A percentile compares a stretch with the other conserved stretches of the same genome.
Evolutionary conservation across 1,284 basidiomycete species (phyloP).

Genomic region (Cryptococcus sp.): DNA sequence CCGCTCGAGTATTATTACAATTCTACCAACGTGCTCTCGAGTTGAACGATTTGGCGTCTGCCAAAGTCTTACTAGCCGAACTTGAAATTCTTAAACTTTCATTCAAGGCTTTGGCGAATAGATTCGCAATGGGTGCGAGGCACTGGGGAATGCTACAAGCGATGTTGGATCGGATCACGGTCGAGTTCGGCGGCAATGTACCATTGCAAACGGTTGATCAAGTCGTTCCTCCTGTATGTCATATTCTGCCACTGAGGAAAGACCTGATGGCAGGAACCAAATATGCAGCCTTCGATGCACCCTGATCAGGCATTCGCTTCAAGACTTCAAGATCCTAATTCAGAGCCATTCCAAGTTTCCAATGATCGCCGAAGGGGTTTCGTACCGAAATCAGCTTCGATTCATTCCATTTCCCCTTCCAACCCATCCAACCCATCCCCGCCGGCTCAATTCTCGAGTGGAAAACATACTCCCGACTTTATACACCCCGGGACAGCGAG

Average conservation of each 20-base stretch:
- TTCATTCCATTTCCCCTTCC: neutral
- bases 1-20: conserved; percentile 27
- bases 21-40: conserved; percentile 33
- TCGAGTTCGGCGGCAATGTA: conserved; percentile 6
- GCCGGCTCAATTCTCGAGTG: neutral
- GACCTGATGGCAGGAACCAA: neutral
- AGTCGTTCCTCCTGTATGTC: neutral
- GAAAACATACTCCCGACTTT: neutral
- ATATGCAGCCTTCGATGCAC: neutral
- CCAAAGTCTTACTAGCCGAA: conserved; percentile 23
- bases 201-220: neutral
- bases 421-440: neutral
- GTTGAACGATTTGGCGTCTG: conserved; percentile 14
- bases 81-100: conserved; percentile 34
- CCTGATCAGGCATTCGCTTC: neutral
- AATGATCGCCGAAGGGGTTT: neutral
- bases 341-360: neutral
- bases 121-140: conserved; percentile 24
- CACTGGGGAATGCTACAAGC: conserved; percentile 27
- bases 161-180: conserved; percentile 17
- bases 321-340: neutral
- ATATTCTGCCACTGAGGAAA: too few species aligned
- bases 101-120: conserved; percentile 14
- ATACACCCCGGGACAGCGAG: neutral
- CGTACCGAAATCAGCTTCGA: neutral